Conservation (phyloP, 305 asterid genomes). For the Coffea humblotiana region DNA sequence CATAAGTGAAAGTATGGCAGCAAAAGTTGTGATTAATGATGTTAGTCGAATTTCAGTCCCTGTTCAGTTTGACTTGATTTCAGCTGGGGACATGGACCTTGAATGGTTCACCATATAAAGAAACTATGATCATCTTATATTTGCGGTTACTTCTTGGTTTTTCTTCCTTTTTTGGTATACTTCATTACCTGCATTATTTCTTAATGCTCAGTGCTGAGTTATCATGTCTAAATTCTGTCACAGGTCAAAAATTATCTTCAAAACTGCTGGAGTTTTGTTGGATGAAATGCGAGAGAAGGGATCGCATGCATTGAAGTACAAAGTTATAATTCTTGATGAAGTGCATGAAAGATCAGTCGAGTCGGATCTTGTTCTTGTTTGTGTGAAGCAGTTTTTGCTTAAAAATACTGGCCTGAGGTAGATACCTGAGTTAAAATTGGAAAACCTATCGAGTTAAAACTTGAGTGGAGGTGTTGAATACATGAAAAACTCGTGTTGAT, state of each 20-base stretch:
- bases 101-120: background rate
- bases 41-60: background rate
- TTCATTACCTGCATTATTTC: constrained; percentile 14
- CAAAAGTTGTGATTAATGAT: background rate
- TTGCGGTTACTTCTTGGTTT: background rate
- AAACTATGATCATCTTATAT: background rate
- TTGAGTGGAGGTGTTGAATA: background rate
- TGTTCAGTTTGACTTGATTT: background rate
- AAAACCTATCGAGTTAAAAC: background rate
- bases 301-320: constrained; percentile 78
- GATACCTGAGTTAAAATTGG: constrained; percentile 8
- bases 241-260: constrained; percentile 89
- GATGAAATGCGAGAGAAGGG: constrained; percentile 99
- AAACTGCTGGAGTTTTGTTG: constrained; percentile 96
- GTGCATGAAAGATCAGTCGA: constrained; percentile 99
- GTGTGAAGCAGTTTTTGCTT: constrained; percentile 87
- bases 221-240: constrained; percentile 19
- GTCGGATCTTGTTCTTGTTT: constrained; percentile 95
- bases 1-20: background rate
- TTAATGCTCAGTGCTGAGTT: constrained; percentile 15
- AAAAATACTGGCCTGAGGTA: constrained; percentile 71
- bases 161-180: constrained; percentile 11
- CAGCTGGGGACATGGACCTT: background rate
- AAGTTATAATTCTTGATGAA: constrained; percentile 94
- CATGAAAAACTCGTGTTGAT: background rate